phyloP scores from a whole-genome alignment of 306 rosid genomes.

The Dicorynia guianensis region DNA sequence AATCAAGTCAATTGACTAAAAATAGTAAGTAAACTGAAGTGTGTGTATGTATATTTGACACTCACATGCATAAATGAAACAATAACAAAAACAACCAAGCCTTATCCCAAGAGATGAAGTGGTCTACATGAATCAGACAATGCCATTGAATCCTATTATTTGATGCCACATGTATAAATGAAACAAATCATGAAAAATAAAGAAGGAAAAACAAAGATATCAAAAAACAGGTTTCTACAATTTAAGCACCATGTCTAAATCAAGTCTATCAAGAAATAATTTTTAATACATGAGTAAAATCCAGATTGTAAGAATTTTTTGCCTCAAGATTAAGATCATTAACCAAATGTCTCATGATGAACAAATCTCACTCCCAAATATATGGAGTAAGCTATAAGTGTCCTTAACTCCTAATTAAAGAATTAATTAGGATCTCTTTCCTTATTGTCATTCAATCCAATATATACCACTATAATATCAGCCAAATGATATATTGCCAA shows the following conservation, averaged over 20 bases:
- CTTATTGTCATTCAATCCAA: background rate
- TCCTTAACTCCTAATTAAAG: conserved; percentile 16
- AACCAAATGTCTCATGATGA: background rate
- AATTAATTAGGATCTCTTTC: background rate
- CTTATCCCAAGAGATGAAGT: no score
- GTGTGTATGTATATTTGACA: no score
- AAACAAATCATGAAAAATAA: background rate
- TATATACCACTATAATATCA: background rate
- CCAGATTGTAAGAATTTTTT: background rate
- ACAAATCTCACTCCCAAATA: background rate
- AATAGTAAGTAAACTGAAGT: background rate
- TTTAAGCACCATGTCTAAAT: background rate
- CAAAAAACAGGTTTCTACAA: conserved; percentile 1
- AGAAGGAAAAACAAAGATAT: background rate
- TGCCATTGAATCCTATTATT: no score
- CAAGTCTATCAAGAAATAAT: conserved; percentile 14
- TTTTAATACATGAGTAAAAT: background rate
- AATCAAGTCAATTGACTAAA: conserved; percentile 19
- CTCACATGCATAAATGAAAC: no score
- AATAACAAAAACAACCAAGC: no score
- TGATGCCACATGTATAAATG: no score
- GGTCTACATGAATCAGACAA: no score
- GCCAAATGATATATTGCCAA: background rate
- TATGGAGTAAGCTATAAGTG: background rate
- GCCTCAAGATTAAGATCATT: background rate